These are phyloP conservation scores for Flaveria ramosissima DNA, from an alignment of 129 eudicot genomes.

Conservation along the genomic window DNA sequence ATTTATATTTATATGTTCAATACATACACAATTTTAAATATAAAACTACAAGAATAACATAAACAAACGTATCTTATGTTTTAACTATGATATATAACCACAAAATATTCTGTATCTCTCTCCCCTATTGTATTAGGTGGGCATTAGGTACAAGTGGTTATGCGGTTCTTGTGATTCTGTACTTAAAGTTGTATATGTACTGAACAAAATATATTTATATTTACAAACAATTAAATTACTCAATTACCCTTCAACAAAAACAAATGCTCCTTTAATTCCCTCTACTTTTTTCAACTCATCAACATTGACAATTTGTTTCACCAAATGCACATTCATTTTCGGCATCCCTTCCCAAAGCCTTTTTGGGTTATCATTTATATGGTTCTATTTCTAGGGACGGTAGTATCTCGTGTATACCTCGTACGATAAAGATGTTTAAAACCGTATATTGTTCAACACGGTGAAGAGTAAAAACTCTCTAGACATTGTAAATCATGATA, in stretches of 20 bases:
- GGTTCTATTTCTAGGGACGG: conserved; percentile 23
- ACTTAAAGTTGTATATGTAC: background rate
- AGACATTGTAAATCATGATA: conserved; percentile 25
- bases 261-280: conserved; percentile 9
- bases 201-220: background rate
- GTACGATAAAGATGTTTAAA: conserved; percentile 22
- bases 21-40: background rate
- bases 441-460: conserved; percentile 20
- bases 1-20: background rate
- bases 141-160: background rate
- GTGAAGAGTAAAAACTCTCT: conserved; percentile 13
- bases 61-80: background rate
- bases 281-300: conserved; percentile 52
- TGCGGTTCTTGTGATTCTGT: background rate
- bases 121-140: background rate
- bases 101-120: background rate
- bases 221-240: conserved; percentile 28
- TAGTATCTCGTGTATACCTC: background rate
- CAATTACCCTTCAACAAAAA: conserved; percentile 19
- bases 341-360: conserved; percentile 38
- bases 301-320: conserved; percentile 48
- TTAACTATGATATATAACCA: background rate
- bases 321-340: conserved; percentile 39
- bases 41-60: background rate
- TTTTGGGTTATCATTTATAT: conserved; percentile 37